phyloP scores from a whole-genome alignment of 202 grass and related monocot species.

The Eragrostis tef region DNA sequence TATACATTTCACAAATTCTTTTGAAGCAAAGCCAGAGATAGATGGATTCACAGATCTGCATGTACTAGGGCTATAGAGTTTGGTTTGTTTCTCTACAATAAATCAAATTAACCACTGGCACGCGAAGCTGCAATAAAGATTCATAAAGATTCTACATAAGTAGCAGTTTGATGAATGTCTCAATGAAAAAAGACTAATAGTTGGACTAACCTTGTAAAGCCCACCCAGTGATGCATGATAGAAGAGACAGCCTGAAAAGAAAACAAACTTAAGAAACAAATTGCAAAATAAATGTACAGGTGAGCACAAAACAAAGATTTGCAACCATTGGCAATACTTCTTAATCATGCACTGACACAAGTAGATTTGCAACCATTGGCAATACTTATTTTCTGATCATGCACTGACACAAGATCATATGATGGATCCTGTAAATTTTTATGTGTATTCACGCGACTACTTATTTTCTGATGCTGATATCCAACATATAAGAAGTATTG shows the following conservation, averaged over 20 bases:
- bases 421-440: background rate
- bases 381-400: background rate
- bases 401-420: background rate
- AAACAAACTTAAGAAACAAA: constrained; percentile 31
- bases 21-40: constrained; percentile 14
- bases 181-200: constrained; percentile 26
- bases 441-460: background rate
- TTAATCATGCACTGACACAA: background rate
- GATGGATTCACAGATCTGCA: constrained; percentile 9
- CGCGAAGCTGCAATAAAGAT: constrained; percentile 55
- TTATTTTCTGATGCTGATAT: constrained; percentile 18
- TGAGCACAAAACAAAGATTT: background rate
- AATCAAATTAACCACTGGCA: constrained; percentile 46
- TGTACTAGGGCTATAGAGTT: background rate
- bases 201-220: constrained; percentile 50
- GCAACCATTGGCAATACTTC: constrained; percentile 23
- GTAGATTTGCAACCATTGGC: constrained; percentile 18
- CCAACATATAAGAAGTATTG: constrained; percentile 31
- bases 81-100: constrained; percentile 15
- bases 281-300: background rate
- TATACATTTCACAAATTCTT: constrained; percentile 19
- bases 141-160: constrained; percentile 43
- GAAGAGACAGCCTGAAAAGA: constrained; percentile 51
- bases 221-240: constrained; percentile 41
- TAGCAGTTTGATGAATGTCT: background rate